Evolutionary conservation across 139 green algal genomes (phyloP), one percentile per base, ranked within the genome.

Genomic region (Closterium sp.): DNA sequence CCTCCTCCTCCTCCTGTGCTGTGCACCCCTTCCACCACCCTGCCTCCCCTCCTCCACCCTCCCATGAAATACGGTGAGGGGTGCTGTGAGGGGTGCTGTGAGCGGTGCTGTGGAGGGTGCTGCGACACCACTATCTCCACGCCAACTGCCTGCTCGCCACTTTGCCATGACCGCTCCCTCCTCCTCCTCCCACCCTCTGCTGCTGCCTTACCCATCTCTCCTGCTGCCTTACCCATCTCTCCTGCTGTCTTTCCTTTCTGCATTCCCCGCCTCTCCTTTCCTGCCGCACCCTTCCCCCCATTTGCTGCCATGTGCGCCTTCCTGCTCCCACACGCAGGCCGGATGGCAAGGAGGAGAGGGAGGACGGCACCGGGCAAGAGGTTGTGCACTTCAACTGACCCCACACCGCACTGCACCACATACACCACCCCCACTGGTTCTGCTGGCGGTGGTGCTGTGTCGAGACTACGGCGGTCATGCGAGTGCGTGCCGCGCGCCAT

Each of bases 341-440:
- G 87, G 25, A 34, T 87, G 35, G 89, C 89, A 8, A 93, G 86
- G 31, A 93, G 35, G 34, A 93, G 87, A 35, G 90, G 90, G 19
- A 93, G 76, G 28, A 92, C 25, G 0, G 90, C 85, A 28, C 81
- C 38, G 23, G 38, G 85, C 86, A 93, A 6, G 25, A 92, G 34
- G 90, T 38, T 93, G 90, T 93, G 87, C 33, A 92, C 33, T 34
- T 93, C 87, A 25, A 93, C 33, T 21, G 81, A 32, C 23, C 28
- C 87, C 35, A 84, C 87, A 76, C 55, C 55, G 55, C 55, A 76
- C 55, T 76, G 55, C 55, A 76, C 55, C 55, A 3, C 55, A 28
- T 76, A 76, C 55, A 76, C 55, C 55, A 76, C 10, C 7, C 55
- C 55, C 55, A 76, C 55, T 12, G 55, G n/a, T n/a, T n/a, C 55